Conservation (phyloP, 2,329 filamentous ascomycete genomes). For the Colletotrichum horii region DNA sequence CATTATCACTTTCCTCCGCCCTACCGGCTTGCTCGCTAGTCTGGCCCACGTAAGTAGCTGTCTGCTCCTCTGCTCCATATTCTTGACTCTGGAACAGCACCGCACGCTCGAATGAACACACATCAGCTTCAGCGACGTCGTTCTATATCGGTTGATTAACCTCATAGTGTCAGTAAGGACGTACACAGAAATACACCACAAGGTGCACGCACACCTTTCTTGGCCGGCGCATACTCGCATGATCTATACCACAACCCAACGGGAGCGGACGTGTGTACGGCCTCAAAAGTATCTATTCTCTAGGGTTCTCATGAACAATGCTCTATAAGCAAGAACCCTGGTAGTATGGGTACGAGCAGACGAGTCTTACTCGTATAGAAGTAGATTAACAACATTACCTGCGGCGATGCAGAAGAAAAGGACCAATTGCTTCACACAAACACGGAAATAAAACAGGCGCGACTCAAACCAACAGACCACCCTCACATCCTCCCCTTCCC, state of each 20-base stretch:
- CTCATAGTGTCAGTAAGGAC: not conserved
- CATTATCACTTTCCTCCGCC: not conserved
- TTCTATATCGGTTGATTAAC: not conserved
- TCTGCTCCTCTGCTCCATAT: not conserved
- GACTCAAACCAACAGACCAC: not conserved
- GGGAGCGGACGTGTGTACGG: not conserved
- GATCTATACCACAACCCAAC: not conserved
- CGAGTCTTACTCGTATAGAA: not conserved
- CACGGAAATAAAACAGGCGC: not conserved
- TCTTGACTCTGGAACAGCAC: not conserved
- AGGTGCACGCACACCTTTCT: not conserved
- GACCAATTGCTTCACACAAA: not conserved
- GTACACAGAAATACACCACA: not conserved
- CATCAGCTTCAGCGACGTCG: not conserved
- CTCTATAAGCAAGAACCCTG: not conserved
- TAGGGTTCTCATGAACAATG: not conserved
- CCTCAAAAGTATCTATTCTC: not conserved
- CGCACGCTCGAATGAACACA: not conserved
- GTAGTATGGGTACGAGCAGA: not conserved
- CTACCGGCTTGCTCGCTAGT: not conserved
- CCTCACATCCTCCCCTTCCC: conserved; percentile 47
- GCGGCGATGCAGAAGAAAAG: not conserved
- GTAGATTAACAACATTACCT: not conserved
- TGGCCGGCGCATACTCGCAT: not conserved
- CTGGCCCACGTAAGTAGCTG: not conserved